Evolutionary conservation across 2,329 filamentous ascomycete genomes (phyloP).

Genomic region (Pseudogymnoascus sp.): DNA sequence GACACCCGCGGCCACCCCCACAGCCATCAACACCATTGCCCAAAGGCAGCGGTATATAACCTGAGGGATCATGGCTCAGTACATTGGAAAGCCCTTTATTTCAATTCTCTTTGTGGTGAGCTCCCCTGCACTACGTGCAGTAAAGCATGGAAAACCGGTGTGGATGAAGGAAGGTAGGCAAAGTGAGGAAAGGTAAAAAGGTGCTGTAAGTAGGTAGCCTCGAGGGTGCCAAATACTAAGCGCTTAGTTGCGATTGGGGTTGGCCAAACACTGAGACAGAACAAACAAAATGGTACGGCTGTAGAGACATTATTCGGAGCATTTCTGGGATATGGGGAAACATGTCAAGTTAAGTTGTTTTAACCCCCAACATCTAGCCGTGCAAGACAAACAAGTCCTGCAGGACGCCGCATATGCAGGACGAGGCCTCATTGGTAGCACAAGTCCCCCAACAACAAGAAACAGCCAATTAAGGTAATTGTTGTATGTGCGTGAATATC

Average conservation of each 20-base stretch:
- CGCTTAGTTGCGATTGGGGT: not conserved
- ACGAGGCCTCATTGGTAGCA: not conserved
- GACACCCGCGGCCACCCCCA: not conserved
- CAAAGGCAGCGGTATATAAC: not conserved
- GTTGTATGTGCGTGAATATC: not conserved
- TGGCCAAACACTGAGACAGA: not conserved
- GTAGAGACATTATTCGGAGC: not conserved
- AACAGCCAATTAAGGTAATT: not conserved
- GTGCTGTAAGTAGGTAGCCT: not conserved
- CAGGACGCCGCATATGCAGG: not conserved
- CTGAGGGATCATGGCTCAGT: not conserved
- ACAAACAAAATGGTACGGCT: not conserved
- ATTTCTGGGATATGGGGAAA: not conserved
- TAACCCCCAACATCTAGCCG: not conserved
- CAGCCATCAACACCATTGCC: not conserved
- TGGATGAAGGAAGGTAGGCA: not conserved
- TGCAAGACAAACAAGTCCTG: not conserved
- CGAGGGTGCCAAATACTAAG: not conserved
- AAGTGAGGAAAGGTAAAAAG: not conserved
- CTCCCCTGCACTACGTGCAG: not conserved
- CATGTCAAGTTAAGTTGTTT: not conserved
- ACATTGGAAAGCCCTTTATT: not conserved
- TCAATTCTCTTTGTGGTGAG: not conserved
- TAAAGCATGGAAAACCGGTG: not conserved
- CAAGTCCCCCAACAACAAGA: not conserved